These are phyloP conservation scores for Neckera pumila DNA, from an alignment of 225 moss, liverwort and hornwort genomes.

Conservation along the genomic window DNA sequence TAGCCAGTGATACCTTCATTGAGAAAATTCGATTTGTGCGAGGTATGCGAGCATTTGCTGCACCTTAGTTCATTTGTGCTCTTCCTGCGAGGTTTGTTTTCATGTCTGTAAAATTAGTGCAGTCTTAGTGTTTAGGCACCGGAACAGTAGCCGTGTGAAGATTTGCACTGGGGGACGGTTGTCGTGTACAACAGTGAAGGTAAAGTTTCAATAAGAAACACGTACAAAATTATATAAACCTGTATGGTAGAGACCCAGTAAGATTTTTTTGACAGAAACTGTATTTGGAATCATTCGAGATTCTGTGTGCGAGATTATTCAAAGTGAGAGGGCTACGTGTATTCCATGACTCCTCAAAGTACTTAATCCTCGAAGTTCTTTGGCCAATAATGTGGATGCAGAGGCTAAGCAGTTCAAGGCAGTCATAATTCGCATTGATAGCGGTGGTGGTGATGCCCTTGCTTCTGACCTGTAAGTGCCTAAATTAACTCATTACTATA, in stretches of 20 bases:
- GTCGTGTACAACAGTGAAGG: not conserved
- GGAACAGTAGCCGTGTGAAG: not conserved
- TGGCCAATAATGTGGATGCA: constrained; percentile 7
- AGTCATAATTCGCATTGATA: constrained; percentile 48
- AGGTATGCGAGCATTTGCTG: constrained; percentile 32
- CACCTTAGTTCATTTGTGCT: not conserved
- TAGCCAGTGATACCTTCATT: constrained; percentile 82
- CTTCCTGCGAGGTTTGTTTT: not conserved
- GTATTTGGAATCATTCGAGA: not conserved
- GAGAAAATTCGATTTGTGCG: constrained; percentile 76
- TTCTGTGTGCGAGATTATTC: not conserved
- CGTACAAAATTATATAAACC: not conserved
- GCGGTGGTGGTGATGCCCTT: constrained; percentile 49
- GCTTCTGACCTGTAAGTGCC: constrained; percentile 47
- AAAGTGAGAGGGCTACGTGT: not conserved
- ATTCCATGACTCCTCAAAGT: not conserved
- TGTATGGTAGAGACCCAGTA: not conserved
- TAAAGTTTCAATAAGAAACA: not conserved
- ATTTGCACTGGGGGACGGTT: not conserved
- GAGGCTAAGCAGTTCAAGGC: constrained; percentile 51
- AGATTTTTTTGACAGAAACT: not conserved
- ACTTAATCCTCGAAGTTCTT: not conserved
- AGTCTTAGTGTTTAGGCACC: not conserved
- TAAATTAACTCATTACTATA: not conserved
- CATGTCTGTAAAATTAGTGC: not conserved